These are phyloP conservation scores for Mycena chlorophos DNA, from an alignment of 768 basidiomycete species.

Conservation along the genomic window DNA sequence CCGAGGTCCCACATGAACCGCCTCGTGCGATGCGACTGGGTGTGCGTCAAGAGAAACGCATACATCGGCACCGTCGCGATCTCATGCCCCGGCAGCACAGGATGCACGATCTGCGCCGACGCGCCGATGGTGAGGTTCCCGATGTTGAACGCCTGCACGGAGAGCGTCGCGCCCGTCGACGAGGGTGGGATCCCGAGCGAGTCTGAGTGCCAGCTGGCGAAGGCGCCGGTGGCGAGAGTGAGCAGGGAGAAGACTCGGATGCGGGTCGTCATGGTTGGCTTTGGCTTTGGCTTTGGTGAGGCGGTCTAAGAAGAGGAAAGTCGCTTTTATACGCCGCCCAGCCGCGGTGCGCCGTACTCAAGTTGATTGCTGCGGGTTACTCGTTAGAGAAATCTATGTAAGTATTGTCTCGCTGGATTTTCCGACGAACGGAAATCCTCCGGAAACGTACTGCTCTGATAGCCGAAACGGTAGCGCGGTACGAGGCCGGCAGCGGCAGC, in stretches of 20 bases:
- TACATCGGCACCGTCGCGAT: not conserved
- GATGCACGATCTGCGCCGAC: not conserved
- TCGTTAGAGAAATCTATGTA: too few species aligned
- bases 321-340: too few species aligned
- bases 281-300: too few species aligned
- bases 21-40: not conserved
- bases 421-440: too few species aligned
- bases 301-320: too few species aligned
- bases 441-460: too few species aligned
- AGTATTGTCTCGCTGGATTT: too few species aligned
- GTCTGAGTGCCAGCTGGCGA: not conserved
- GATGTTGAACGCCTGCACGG: not conserved
- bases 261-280: too few species aligned
- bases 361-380: too few species aligned
- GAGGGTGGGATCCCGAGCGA: not conserved
- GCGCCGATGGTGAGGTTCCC: not conserved
- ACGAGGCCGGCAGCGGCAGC: too few species aligned
- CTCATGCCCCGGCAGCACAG: not conserved
- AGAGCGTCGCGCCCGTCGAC: not conserved
- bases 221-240: not conserved
- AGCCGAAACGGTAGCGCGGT: too few species aligned
- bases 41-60: not conserved
- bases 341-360: too few species aligned
- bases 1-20: not conserved
- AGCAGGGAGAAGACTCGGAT: not conserved